phyloP scores from a whole-genome alignment of 2,329 filamentous ascomycete species.

The Fusarium miscanthi region DNA sequence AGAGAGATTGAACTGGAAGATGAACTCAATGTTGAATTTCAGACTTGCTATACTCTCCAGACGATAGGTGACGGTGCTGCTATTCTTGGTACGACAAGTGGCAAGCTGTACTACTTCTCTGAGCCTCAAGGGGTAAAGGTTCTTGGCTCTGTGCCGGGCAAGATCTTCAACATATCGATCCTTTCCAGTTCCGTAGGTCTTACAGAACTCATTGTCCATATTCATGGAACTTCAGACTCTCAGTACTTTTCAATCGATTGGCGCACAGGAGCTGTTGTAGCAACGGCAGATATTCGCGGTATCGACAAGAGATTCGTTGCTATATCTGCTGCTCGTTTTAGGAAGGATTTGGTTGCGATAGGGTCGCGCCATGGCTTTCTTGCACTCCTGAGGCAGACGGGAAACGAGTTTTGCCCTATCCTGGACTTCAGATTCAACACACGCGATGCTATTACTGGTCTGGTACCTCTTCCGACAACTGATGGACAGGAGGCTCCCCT shows the following conservation, averaged over 20 bases:
- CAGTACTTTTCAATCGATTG: slow-evolving; percentile 55
- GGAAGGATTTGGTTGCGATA: slow-evolving; percentile 57
- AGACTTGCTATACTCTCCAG: slow-evolving; percentile 60
- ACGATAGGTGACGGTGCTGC: slow-evolving; percentile 53
- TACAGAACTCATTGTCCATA: slow-evolving; percentile 57
- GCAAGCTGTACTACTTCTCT: slow-evolving; percentile 59
- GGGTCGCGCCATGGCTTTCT: slow-evolving; percentile 66
- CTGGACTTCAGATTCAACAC: slow-evolving; percentile 55
- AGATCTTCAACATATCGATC: slow-evolving; percentile 63
- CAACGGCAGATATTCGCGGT: slow-evolving; percentile 48
- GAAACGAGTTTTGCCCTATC: slow-evolving; percentile 45
- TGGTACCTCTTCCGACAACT: slow-evolving; percentile 60
- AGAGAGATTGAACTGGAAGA: slow-evolving; percentile 53
- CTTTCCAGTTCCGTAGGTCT: slow-evolving; percentile 42
- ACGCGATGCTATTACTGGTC: slow-evolving; percentile 75
- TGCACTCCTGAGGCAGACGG: slow-evolving; percentile 46
- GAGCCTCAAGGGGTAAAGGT: slow-evolving; percentile 47
- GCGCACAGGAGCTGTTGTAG: slow-evolving; percentile 44
- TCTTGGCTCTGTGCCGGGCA: slow-evolving; percentile 56
- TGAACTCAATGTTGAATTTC: slow-evolving; percentile 52
- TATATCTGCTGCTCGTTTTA: slow-evolving; percentile 58
- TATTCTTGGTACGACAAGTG: slow-evolving; percentile 62
- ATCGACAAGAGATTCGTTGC: slow-evolving; percentile 63
- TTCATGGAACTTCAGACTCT: slow-evolving; percentile 59
- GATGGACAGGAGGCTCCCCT: slow-evolving; percentile 21